Conservation (phyloP, 305 asterid species). For the Solanum hybrid region DNA sequence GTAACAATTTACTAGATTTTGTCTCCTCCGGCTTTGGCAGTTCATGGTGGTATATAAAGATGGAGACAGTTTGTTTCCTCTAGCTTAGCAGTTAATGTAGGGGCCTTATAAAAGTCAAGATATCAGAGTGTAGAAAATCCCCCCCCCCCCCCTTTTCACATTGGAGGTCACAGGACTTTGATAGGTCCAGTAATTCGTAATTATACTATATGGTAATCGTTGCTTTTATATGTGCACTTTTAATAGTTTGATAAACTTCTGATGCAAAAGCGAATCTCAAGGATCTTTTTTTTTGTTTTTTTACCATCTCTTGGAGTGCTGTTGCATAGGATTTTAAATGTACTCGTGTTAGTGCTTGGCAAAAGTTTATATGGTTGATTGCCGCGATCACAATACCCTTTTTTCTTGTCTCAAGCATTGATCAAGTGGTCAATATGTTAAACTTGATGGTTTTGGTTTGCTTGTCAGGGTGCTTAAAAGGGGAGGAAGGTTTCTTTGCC, state of each 20-base stretch:
- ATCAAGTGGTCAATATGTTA: background rate
- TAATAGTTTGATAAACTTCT: background rate
- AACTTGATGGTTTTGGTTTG: slow-evolving; percentile 5
- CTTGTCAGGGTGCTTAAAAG: slow-evolving; percentile 57
- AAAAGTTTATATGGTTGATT: background rate
- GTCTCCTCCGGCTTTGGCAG: background rate
- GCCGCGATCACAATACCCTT: background rate
- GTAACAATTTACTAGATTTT: background rate
- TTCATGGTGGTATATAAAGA: background rate
- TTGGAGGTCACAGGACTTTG: background rate
- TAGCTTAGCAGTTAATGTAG: background rate
- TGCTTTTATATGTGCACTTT: background rate
- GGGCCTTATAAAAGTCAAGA: background rate
- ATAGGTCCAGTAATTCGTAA: background rate
- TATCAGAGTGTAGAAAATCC: background rate
- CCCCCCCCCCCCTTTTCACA: background rate
- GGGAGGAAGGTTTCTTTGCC: slow-evolving; percentile 87
- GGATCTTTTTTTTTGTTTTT: background rate
- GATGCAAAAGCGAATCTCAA: background rate
- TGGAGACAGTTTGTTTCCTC: background rate
- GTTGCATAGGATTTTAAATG: background rate
- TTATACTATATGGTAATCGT: background rate
- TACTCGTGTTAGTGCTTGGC: background rate
- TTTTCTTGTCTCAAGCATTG: background rate
- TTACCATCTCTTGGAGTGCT: background rate